Percentiles rank a stretch among this genome's conserved stretches.
phyloP scores from a whole-genome alignment of 768 basidiomycete genomes.

The Leccinum disarticulatum region DNA sequence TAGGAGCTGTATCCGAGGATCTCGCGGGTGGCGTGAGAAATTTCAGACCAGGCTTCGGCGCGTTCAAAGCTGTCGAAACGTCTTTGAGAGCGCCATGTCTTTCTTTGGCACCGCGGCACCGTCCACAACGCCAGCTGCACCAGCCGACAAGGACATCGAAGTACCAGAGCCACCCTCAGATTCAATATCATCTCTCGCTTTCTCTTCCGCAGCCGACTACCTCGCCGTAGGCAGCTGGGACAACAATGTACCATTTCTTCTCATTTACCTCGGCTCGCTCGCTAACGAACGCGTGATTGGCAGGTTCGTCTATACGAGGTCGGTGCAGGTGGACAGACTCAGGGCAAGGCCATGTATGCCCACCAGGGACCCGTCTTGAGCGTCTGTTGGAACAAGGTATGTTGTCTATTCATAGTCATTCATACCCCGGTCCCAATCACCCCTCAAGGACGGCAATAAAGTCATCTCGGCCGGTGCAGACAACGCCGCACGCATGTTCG shows the following conservation, averaged over 20 bases:
- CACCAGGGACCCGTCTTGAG: conserved; percentile 90
- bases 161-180: conserved; percentile 80
- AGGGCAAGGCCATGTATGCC: conserved; percentile 86
- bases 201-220: conserved; percentile 84
- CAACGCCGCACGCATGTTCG: conserved; percentile 93
- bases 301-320: conserved; percentile 95
- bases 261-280: background rate
- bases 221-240: conserved; percentile 95
- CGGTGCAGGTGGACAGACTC: conserved; percentile 71
- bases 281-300: conserved; percentile 14
- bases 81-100: conserved; percentile 32
- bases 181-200: conserved; percentile 82
- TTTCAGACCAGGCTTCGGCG: background rate
- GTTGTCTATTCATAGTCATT: background rate
- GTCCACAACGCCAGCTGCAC: conserved; percentile 36
- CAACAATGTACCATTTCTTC: conserved; percentile 60
- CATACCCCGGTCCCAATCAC: conserved; percentile 6
- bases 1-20: too few relatives aligned
- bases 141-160: conserved; percentile 76
- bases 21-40: conserved; percentile 26
- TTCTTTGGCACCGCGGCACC: conserved; percentile 41
- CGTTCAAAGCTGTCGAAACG: background rate
- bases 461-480: conserved; percentile 92
- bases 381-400: conserved; percentile 88
- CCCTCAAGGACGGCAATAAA: conserved; percentile 77